Base-by-base conservation (phyloP, 2,329 filamentous ascomycete species). In the Colletotrichum falcatum region DNA sequence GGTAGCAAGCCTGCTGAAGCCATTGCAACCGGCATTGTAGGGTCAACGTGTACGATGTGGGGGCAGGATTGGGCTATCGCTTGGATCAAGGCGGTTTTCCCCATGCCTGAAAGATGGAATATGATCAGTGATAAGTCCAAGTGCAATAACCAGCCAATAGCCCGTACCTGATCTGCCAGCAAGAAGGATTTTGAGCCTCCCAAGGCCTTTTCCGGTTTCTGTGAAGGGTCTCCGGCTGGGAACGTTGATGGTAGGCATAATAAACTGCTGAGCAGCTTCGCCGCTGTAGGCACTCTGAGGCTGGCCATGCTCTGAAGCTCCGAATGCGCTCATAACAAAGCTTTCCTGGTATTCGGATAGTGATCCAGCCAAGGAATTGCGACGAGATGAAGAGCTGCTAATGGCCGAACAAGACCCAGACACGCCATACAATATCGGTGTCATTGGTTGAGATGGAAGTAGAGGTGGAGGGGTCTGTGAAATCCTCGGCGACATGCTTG, bases 241-340 rank as follows among this genome's bases (percentile, higher is more conserved):
- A 89, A 99, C 96, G 72, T 89, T 91, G 76, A 99, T 91, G 77
- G 94, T 97, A 6, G 96, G 96, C 96, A 99, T 99, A 71, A 99
- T 93, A n/a, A 99, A 87, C 80, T 98, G 95, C 30, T 92, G 92
- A 49, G 84, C 86, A 72, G 79, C 84, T 33, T 62, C 63, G 58
- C 82, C 81, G 70, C 85, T 78, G 88, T 90, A 76, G 7, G 23
- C 12, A 26, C 66, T 66, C 20, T 56, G 61, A 11, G 60, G 20
- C 26, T 65, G 54, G 20, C 73, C 64, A 23, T 51, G 48, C n/a
- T 69, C 65, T 16, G 72, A 71, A 33, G 65, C 53, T 4, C 67
- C 70, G 23, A 68, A 63, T 2, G 65, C 64, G 23, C 72, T 70
- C 56, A 73, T 80, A 53, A 76, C 76, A 30, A 79, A 77, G 26